Base-by-base conservation (phyloP, 768 basidiomycete genomes). In the Ramaria sp. region DNA sequence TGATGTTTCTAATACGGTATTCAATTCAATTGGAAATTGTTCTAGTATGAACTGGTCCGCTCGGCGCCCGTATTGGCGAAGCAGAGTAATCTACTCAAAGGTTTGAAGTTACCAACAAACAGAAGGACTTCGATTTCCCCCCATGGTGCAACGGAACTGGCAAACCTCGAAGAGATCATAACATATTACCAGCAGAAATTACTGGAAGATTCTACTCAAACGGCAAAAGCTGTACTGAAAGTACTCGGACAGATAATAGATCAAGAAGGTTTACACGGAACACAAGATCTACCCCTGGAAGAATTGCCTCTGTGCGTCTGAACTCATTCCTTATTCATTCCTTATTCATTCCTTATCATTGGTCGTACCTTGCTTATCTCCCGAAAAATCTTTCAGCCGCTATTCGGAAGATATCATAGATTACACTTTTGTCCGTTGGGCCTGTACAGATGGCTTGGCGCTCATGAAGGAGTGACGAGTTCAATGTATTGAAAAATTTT, bases 31-130 rank as follows among this genome's bases (percentile, higher is more conserved):
- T 27, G 20, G 3, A 54, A 15, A 45, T 13, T 39, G 3, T 52
- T 43, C 19, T 38, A 86, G 83, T 86, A 87, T 59, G 83, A 87
- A 61, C 71, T 86, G 19, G 77, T 85, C 20, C 77, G 83, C 19
- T 81, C 80, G 5, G 72, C 78, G 4, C 60, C 71, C 2, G 66
- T 72, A 38, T 64, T 86, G 33, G 72, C 71, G 51, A 80, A 75
- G 58, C 81, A 84, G 60, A 58, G 64, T 31, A 62, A 61, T 0
- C 66, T 82, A 24, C 65, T 84, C 30, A 71, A 76, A 46, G 65
- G 70, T 10, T 63, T 82, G 1, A 69, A 70, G 9, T 55, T 65
- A 73, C 4, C 63, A 63, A 60, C 54, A 64, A 47, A 61, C 63
- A 49, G 58, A 61, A 33, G 61, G 68, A 52, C 59, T 61, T 38